These are phyloP conservation scores for Limonium bicolor DNA, from an alignment of 148 eudicot species.

Conservation along the genomic window DNA sequence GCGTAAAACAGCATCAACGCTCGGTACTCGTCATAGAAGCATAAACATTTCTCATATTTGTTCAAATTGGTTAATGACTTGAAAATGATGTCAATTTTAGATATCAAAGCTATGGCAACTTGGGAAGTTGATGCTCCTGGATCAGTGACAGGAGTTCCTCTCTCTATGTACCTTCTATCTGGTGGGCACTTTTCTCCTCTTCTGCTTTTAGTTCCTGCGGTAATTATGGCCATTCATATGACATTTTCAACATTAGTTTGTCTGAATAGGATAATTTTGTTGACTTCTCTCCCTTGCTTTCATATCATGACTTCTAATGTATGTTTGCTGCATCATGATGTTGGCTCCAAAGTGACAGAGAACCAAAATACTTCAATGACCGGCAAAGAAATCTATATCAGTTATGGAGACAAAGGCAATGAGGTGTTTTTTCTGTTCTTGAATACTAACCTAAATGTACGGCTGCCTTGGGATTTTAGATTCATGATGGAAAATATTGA, in stretches of 20 bases:
- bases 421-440: slow-evolving; percentile 38
- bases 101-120: slow-evolving; percentile 60
- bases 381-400: slow-evolving; percentile 67
- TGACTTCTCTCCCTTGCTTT: background rate
- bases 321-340: no score
- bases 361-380: slow-evolving; percentile 21
- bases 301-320: no score
- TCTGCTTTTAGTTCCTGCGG: no score
- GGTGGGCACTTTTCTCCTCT: slow-evolving; percentile 27
- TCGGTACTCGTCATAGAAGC: no score
- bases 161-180: slow-evolving; percentile 88
- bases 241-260: no score
- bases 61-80: background rate
- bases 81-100: no score
- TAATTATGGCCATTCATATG: no score
- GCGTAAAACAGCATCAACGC: no score
- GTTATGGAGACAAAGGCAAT: slow-evolving; percentile 95
- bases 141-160: slow-evolving; percentile 50
- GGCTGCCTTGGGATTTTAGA: no score
- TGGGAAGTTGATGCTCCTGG: slow-evolving; percentile 97
- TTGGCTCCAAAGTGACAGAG: slow-evolving; percentile 15
- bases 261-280: no score
- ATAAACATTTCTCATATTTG: no score
- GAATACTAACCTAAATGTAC: background rate
- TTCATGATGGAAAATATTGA: no score